These are phyloP conservation scores for Aspergillus fumigatus DNA, from an alignment of 2,329 filamentous ascomycete genomes.

Conservation along the genomic window DNA sequence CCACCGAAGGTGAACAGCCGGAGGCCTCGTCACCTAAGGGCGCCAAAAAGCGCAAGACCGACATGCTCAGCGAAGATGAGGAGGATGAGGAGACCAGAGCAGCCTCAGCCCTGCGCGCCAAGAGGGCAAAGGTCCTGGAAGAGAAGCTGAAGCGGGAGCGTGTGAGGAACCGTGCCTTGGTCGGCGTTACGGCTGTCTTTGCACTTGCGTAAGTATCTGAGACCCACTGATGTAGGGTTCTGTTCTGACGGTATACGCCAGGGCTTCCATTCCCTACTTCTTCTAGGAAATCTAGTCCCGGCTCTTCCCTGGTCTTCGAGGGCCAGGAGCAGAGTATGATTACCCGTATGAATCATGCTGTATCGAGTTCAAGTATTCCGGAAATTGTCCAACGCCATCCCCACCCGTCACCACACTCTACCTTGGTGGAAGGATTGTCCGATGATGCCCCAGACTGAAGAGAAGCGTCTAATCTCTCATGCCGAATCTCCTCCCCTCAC, in stretches of 20 bases:
- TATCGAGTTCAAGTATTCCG: background rate
- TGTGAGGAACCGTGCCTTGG: slow-evolving; percentile 77
- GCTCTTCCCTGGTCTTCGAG: background rate
- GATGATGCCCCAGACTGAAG: background rate
- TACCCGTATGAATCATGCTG: background rate
- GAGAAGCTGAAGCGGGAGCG: slow-evolving; percentile 78
- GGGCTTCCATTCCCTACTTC: slow-evolving; percentile 46
- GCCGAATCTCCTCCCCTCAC: slow-evolving; percentile 1
- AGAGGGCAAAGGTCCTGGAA: slow-evolving; percentile 68
- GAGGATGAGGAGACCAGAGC: slow-evolving; percentile 39
- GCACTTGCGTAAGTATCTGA: slow-evolving; percentile 74
- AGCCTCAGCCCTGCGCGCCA: slow-evolving; percentile 50
- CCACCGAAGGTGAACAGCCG: slow-evolving; percentile 33
- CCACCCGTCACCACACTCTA: background rate
- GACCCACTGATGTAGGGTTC: background rate
- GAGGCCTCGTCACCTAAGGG: slow-evolving; percentile 30
- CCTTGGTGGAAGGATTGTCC: background rate
- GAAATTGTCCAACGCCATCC: background rate
- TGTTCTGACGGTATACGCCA: slow-evolving; percentile 22
- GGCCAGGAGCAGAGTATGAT: background rate
- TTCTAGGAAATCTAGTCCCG: slow-evolving; percentile 28
- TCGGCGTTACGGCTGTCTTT: slow-evolving; percentile 81
- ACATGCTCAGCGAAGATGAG: slow-evolving; percentile 57
- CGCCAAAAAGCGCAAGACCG: slow-evolving; percentile 67
- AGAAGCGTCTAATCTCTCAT: background rate